Base-by-base conservation (phyloP, 23 red algal species). In the Pyropia yezoensis region DNA sequence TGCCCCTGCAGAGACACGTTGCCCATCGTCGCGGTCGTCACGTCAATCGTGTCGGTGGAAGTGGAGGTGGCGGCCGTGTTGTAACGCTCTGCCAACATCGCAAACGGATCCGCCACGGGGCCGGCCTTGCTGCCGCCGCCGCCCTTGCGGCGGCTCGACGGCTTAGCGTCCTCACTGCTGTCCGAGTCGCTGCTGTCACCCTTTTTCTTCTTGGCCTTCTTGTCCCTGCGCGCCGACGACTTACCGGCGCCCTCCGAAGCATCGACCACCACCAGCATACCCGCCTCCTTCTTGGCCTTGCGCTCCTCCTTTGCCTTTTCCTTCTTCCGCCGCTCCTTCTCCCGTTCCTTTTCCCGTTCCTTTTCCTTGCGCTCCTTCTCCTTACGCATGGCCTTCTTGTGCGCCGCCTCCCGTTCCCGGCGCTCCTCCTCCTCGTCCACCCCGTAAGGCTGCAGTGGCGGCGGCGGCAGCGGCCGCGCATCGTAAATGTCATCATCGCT, bases 41-140 rank as follows among this genome's bases (percentile, higher is more conserved):
- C 24, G 68, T 62, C 57, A 84, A 14, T 70, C n/a, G 61, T 66
- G 11, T 66, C 56, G 8, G 30, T 66, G 2, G 73, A 82, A 45
- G 55, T 72, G 7, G 54, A 49, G 27, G 55, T 59, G 50, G 30
- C 66, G 0, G 56, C 16, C 27, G 65, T n/a, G 45, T 49, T 82
- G 65, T 82, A 82, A 8, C 77, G 26, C 57, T 82, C 77, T 1
- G 77, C 77, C 16, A 82, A 18, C 64, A 82, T 70, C 13, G 77
- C 55, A 62, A 71, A 82, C 39, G 39, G 39, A 13, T 47, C 39
- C 4, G 39, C 39, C 0, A 47, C 39, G 11, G 39, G 4, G 39
- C 39, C 39, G 39, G 39, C 1, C 11, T 47, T 47, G 39, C 39
- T 47, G 7, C 39, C 39, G 39, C 39, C 39, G 39, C 39, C 39